A percentile compares a stretch with the other conserved stretches of the same genome.
phyloP scores from a whole-genome alignment of 208 protist genomes.

The Porcisia hertigi region DNA sequence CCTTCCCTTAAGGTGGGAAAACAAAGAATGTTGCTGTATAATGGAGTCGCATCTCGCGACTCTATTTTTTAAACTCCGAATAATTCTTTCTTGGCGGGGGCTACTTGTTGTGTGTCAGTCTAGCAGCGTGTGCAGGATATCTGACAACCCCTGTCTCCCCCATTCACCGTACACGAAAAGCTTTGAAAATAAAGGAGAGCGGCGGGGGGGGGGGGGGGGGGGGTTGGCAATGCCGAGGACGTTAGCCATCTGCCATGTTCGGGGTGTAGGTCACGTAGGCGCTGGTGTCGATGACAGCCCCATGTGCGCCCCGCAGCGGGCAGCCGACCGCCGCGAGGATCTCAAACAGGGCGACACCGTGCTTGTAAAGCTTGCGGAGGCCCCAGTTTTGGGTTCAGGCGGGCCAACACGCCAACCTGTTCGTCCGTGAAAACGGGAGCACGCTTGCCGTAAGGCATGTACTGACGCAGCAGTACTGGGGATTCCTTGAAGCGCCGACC shows the following conservation, averaged over 20 bases:
- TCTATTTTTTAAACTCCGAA: too few species aligned
- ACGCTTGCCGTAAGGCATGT: conserved; percentile 14
- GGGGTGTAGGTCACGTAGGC: conserved; percentile 27
- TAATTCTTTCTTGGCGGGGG: too few species aligned
- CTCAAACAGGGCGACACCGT: conserved; percentile 17
- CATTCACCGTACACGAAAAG: too few species aligned
- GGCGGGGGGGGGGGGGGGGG: neutral
- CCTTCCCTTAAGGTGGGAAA: too few species aligned
- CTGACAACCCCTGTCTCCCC: too few species aligned
- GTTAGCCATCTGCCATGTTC: conserved; percentile 13
- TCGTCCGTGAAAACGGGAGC: conserved; percentile 15
- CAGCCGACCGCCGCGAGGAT: conserved; percentile 12
- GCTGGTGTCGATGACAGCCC: conserved; percentile 9
- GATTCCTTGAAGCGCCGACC: neutral
- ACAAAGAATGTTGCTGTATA: too few species aligned
- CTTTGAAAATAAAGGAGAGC: too few species aligned
- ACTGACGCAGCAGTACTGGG: conserved; percentile 14
- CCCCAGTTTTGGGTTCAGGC: conserved; percentile 19
- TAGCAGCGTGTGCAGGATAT: too few species aligned
- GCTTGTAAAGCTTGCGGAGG: conserved; percentile 23
- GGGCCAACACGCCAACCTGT: conserved; percentile 18
- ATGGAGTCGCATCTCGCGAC: too few species aligned
- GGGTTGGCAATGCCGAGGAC: conserved; percentile 24
- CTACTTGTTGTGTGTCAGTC: too few species aligned
- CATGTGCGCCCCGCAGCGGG: conserved; percentile 13